Evolutionary conservation across 495 filamentous ascomycete genomes (phyloP).

Genomic region (Podospora comata): DNA sequence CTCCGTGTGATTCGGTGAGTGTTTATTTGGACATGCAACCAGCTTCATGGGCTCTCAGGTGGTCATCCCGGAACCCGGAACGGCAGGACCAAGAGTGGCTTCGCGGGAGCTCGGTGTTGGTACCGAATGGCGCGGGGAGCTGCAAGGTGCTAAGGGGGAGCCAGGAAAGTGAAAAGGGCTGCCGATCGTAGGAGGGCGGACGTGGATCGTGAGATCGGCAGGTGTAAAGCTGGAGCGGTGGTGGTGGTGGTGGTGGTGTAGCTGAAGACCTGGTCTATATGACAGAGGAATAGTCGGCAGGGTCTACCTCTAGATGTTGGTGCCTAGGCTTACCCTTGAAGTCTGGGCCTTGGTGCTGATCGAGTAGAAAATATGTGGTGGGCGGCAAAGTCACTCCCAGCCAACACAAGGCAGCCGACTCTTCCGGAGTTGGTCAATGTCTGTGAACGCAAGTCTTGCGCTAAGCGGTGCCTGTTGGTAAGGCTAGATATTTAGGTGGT

Average conservation of each 20-base stretch:
- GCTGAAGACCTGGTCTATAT: not conserved
- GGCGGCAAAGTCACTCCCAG: not conserved
- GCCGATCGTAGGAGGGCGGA: not conserved
- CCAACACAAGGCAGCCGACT: not conserved
- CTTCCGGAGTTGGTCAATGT: not conserved
- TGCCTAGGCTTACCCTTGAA: not conserved
- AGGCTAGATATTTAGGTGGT: not conserved
- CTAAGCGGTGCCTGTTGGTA: not conserved
- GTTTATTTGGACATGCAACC: not conserved
- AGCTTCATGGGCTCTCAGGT: not conserved
- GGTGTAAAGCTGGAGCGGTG: not conserved
- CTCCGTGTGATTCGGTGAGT: slow-evolving; percentile 1
- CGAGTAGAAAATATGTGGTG: not conserved
- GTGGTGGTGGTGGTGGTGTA: not conserved
- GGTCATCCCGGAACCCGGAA: not conserved
- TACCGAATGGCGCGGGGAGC: not conserved
- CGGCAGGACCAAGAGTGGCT: not conserved
- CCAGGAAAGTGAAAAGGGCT: not conserved
- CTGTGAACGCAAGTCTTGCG: not conserved
- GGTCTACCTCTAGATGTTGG: too few relatives aligned
- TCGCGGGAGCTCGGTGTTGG: not conserved
- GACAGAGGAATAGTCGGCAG: not conserved
- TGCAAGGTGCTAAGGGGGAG: not conserved
- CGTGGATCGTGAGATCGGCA: not conserved
- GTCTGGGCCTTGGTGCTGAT: not conserved